These are phyloP conservation scores for Talaromyces sp. DNA, from an alignment of 2,329 filamentous ascomycete species.

Conservation along the genomic window DNA sequence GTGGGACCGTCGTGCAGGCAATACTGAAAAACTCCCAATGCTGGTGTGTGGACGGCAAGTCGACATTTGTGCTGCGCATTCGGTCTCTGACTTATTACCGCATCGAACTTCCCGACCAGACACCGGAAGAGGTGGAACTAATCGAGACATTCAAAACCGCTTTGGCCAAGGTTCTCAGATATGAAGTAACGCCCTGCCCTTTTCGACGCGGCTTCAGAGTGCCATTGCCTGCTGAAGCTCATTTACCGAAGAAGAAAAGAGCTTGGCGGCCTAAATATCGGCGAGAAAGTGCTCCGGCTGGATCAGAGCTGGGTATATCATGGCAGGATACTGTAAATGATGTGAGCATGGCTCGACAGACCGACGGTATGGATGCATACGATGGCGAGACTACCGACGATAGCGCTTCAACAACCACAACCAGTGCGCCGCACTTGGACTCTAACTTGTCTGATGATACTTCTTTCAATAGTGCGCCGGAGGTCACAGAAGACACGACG, in stretches of 20 bases:
- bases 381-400: conserved; percentile 31
- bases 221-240: conserved; percentile 63
- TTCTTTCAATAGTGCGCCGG: conserved; percentile 15
- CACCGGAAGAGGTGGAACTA: conserved; percentile 57
- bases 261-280: conserved; percentile 62
- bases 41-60: conserved; percentile 83
- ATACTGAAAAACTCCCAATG: conserved; percentile 87
- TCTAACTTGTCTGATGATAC: conserved; percentile 11
- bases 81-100: conserved; percentile 81
- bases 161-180: conserved; percentile 68
- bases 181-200: conserved; percentile 82
- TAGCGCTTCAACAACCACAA: conserved; percentile 23
- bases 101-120: conserved; percentile 71
- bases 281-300: conserved; percentile 31
- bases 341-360: conserved; percentile 19
- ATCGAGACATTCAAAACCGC: conserved; percentile 65
- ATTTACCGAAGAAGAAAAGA: conserved; percentile 60
- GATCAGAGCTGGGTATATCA: conserved; percentile 17
- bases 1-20: conserved; percentile 74
- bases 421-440: conserved; percentile 13
- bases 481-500: conserved; percentile 13
- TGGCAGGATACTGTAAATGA: conserved; percentile 16
- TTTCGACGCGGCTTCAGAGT: conserved; percentile 74
- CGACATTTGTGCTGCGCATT: conserved; percentile 82
- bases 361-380: conserved; percentile 29